Base-by-base conservation (phyloP, 306 rosid genomes). In the Castanea crenata region DNA sequence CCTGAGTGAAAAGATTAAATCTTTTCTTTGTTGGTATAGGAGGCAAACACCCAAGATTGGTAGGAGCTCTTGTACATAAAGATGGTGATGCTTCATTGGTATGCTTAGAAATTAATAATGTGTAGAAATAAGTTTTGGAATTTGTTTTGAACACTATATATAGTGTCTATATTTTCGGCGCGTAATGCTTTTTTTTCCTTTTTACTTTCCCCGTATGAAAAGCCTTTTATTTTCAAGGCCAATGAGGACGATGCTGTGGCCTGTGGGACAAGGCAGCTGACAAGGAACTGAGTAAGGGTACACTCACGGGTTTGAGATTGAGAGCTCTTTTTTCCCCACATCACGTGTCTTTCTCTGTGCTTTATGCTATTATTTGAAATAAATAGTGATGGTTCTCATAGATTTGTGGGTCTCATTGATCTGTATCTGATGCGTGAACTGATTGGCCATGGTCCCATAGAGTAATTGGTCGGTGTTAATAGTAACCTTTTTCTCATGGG, bases 61-160 rank as follows among this genome's bases (percentile, higher is more conserved):
- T 75, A 62, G 84, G 80, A 63, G 69, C 73, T 64, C 74, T 82
- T 89, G 92, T 91, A 86, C 61, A 92, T 87, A 90, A 75, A 82
- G 63, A 71, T 62, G 90, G 70, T 84, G 64, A 71, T 84, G 83
- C 74, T 73, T 79, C 75, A 61, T 74, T 79, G 62, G 71, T 82
- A 55, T 77, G 79, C 83, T 80, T 67, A 79, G 76, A 73, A 73
- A 25, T 69, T 69, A 74, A 80, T 80, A 27, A 64, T 80, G 85
- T 86, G 88, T 77, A 86, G 83, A 89, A 78, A 74, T 78, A 87
- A 79, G 76, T 80, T 82, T 76, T 69, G 74, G 80, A 75, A 56
- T 80, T 82, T 80, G 75, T 76, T 85, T 83, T 74, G 78, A 69
- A 61, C 80, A 44, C 15, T 81, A 69, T 51, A 35, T 38, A 38